Conservation (phyloP, 768 basidiomycete genomes). For the Daedalea quercina region DNA sequence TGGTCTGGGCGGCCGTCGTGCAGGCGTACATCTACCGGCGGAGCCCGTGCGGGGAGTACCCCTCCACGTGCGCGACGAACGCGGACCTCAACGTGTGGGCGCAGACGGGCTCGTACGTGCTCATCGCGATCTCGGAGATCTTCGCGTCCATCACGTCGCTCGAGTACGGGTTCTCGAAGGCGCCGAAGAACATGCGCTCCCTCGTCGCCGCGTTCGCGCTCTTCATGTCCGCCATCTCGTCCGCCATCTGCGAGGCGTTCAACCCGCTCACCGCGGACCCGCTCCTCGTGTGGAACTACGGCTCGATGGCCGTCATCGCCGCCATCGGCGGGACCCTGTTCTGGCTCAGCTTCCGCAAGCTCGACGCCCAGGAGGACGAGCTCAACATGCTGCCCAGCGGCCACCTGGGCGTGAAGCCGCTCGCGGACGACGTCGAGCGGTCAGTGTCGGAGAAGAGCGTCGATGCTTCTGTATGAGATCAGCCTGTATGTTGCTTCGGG, state of each 20-base stretch:
- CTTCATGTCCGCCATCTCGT: constrained; percentile 46
- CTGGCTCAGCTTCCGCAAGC: constrained; percentile 42
- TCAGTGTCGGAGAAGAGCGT: background rate
- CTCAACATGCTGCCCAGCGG: constrained; percentile 47
- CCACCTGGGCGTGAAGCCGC: constrained; percentile 13
- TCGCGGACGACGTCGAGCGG: too few species aligned
- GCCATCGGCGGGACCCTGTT: constrained; percentile 47
- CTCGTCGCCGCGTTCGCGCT: constrained; percentile 57
- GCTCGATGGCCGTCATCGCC: constrained; percentile 48
- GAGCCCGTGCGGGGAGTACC: constrained; percentile 40
- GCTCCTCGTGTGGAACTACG: constrained; percentile 72
- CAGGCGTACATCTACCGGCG: constrained; percentile 73
- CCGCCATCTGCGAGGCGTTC: constrained; percentile 65
- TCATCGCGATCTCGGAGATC: constrained; percentile 68
- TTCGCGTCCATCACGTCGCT: constrained; percentile 77
- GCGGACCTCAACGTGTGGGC: constrained; percentile 76
- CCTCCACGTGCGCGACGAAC: constrained; percentile 51
- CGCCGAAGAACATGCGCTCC: constrained; percentile 85
- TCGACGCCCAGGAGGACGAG: constrained; percentile 57
- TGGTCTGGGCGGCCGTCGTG: constrained; percentile 44
- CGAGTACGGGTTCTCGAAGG: constrained; percentile 85
- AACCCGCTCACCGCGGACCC: constrained; percentile 70
- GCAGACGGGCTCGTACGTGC: constrained; percentile 62
- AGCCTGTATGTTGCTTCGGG: too few species aligned
- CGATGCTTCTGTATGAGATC: background rate